phyloP scores from a whole-genome alignment of 2,329 filamentous ascomycete species.

The Fusarium sp. region DNA sequence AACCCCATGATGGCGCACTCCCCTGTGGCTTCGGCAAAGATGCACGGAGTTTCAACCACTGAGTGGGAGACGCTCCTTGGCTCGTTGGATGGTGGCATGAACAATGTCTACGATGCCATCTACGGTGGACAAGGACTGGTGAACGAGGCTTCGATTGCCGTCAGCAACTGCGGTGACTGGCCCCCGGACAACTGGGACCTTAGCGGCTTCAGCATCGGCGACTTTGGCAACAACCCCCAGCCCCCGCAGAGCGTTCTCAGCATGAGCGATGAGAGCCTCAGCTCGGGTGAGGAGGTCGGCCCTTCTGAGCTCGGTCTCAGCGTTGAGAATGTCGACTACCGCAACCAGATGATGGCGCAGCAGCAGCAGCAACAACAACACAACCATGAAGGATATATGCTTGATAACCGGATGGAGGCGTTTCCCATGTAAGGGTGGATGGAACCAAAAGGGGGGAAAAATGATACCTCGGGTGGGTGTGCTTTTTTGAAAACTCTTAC shows the following conservation, averaged over 20 bases:
- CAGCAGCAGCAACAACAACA: constrained; percentile 13
- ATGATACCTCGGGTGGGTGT: constrained; percentile 35
- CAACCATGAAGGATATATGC: constrained; percentile 37
- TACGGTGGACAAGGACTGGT: constrained; percentile 70
- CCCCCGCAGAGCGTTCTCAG: constrained; percentile 63
- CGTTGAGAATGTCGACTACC: constrained; percentile 49
- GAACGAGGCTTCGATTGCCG: constrained; percentile 55
- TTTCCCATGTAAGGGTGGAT: constrained; percentile 35
- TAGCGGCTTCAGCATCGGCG: constrained; percentile 58
- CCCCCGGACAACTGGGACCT: constrained; percentile 66
- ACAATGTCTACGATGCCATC: constrained; percentile 85
- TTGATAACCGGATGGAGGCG: constrained; percentile 39
- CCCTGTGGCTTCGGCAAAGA: constrained; percentile 43
- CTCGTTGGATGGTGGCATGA: constrained; percentile 78
- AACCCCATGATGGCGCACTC: constrained; percentile 44
- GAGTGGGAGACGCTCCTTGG: constrained; percentile 87
- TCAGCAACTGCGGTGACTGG: constrained; percentile 57
- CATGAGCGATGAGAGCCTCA: constrained; percentile 65
- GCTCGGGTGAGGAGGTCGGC: constrained; percentile 61
- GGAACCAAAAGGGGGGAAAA: constrained; percentile 16
- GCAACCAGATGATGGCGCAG: constrained; percentile 41
- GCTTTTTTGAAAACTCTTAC: constrained; percentile 14
- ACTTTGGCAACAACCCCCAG: constrained; percentile 54
- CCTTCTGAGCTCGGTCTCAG: constrained; percentile 57
- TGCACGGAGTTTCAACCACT: constrained; percentile 62